These are phyloP conservation scores for Talaromyces sp. DNA, from an alignment of 2,329 filamentous ascomycete species.

Conservation along the genomic window DNA sequence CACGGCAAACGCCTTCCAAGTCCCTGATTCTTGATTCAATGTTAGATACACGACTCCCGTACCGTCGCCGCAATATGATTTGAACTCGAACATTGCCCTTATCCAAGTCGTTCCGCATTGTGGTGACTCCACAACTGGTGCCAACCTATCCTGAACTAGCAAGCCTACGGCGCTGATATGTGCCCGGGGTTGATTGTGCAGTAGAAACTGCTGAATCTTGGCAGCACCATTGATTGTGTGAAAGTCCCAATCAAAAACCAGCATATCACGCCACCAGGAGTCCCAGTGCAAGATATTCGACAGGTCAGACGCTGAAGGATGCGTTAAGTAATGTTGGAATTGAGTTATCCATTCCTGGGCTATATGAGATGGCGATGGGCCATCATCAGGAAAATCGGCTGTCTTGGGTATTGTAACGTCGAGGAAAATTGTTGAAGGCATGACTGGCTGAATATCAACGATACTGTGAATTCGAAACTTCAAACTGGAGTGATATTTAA, in stretches of 20 bases:
- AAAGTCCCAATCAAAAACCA: conserved; percentile 4
- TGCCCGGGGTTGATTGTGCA: neutral
- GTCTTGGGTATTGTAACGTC: too few relatives aligned
- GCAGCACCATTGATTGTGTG: conserved; percentile 1
- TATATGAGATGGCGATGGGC: too few relatives aligned
- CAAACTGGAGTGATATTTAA: too few relatives aligned
- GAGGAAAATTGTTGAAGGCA: too few relatives aligned
- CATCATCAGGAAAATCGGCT: too few relatives aligned
- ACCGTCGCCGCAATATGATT: conserved; percentile 2
- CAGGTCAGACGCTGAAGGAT: too few relatives aligned
- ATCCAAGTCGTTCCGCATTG: conserved; percentile 4
- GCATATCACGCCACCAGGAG: neutral
- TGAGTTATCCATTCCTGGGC: too few relatives aligned
- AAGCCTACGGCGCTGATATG: neutral
- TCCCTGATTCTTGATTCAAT: neutral
- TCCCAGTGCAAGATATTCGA: neutral
- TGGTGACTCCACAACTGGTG: neutral
- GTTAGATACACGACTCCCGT: conserved; percentile 4
- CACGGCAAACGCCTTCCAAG: conserved; percentile 28
- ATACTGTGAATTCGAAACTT: too few relatives aligned
- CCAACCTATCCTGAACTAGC: neutral
- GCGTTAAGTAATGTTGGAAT: too few relatives aligned
- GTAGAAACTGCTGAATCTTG: neutral
- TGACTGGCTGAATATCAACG: too few relatives aligned
- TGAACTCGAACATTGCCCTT: conserved; percentile 3